A percentile compares a stretch with the other conserved stretches of the same genome.
Evolutionary conservation across 2,329 filamentous ascomycete species (phyloP).

Genomic region (Colletotrichum gigasporum): DNA sequence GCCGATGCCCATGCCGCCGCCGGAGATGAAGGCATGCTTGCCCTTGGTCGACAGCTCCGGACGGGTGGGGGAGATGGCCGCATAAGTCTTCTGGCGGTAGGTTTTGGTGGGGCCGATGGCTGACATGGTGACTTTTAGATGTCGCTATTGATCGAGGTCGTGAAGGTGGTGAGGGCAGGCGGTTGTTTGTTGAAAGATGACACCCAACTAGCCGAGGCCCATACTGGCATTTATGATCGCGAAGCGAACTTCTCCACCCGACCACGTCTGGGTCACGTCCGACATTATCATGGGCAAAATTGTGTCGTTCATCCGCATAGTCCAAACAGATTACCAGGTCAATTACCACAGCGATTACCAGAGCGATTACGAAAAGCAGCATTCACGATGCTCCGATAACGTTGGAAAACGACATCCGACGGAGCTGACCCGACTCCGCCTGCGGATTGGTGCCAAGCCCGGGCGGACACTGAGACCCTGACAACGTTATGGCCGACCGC

Average conservation of each 20-base stretch:
- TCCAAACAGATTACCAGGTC: too few species aligned
- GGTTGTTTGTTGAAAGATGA: too few species aligned
- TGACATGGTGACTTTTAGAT: background rate
- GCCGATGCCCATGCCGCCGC: slow-evolving; percentile 62
- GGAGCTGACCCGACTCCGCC: background rate
- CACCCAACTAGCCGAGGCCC: too few species aligned
- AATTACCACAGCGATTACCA: too few species aligned
- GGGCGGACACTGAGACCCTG: background rate
- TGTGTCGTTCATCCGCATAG: too few species aligned
- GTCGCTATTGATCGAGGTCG: background rate
- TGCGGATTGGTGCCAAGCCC: background rate
- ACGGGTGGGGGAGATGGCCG: slow-evolving; percentile 37
- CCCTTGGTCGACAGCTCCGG: slow-evolving; percentile 40
- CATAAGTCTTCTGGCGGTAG: slow-evolving; percentile 35
- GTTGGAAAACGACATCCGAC: background rate
- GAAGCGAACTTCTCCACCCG: too few species aligned
- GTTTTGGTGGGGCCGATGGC: slow-evolving; percentile 34
- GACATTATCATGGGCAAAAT: too few species aligned
- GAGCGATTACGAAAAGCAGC: too few species aligned
- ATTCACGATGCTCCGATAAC: background rate
- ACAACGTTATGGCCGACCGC: background rate
- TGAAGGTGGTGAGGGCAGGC: background rate
- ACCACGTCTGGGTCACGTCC: too few species aligned
- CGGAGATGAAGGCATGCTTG: slow-evolving; percentile 62
- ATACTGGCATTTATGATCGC: too few species aligned